Evolutionary conservation across 2,329 filamentous ascomycete species (phyloP), one percentile per base, ranked within the genome.

Genomic region (Alternaria arbusti): DNA sequence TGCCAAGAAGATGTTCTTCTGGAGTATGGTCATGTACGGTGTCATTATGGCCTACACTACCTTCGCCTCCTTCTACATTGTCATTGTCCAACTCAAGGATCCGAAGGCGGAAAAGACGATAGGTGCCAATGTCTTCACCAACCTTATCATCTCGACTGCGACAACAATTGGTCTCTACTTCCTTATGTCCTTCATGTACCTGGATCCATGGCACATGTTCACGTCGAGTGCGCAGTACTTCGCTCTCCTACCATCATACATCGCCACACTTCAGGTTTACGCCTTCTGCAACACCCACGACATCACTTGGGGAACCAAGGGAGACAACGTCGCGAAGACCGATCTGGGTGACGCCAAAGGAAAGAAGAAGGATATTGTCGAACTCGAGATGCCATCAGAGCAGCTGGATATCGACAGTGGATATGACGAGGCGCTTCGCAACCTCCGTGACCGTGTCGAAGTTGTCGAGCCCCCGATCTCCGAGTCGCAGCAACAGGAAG

Each of bases 271-370:
- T 3, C 96, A 99, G 81, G 94, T 98, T 20, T 99, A 99, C 82
- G 96, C 96, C 46, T 99, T 99, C 82, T 98, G 96, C 85, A 99
- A 99, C 83, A 97, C 95, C 0, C 96, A 99, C 87, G 96, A 99
- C 79, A 94, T 99, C 20, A 97, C 94, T 0, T 99, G 96, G 96
- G 96, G 96, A 47, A 99, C 96, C 49, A 99, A 99, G 83, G 96
- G 96, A 61, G 96, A 99, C 86, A 99, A 99, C 80, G 89, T 97
- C 36, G 90, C 96, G 74, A 91, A 93, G 80, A 97, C 92, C 8
- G 96, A 99, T 78, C 89, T 99, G 1, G 96, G 96, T 60, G 89
- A 92, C 6, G 96, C 96, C 12, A 88, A 92, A 54, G 90, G 91
- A 68, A 92, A 91, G 59, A 88, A 88, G 49, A 85, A 85, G 51